Evolutionary conservation across 2,329 filamentous ascomycete species (phyloP).

Genomic region (Colletotrichum australisinense): DNA sequence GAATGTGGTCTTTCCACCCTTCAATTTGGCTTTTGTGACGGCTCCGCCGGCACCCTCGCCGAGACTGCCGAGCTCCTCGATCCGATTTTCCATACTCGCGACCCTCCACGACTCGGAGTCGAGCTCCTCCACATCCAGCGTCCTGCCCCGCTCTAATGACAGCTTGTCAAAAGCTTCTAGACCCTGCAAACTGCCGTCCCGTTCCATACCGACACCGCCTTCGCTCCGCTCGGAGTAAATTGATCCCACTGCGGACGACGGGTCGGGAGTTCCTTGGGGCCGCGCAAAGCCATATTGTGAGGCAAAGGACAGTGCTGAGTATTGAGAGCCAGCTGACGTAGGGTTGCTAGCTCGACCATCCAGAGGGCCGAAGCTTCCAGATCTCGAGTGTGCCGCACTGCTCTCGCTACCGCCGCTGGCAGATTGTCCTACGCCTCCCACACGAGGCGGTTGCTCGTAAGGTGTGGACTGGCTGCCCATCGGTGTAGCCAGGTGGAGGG

Average conservation of each 20-base stretch:
- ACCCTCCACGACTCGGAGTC: slow-evolving; percentile 97
- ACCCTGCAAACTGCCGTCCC: slow-evolving; percentile 83
- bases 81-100: slow-evolving; percentile 88
- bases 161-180: slow-evolving; percentile 84
- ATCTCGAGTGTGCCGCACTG: slow-evolving; percentile 82
- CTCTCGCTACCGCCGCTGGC: slow-evolving; percentile 84
- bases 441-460: slow-evolving; percentile 71
- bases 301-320: slow-evolving; percentile 85
- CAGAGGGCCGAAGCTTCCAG: slow-evolving; percentile 83
- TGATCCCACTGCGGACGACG: slow-evolving; percentile 87
- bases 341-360: slow-evolving; percentile 84
- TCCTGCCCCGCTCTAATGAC: slow-evolving; percentile 83
- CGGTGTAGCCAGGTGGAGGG: slow-evolving; percentile 86
- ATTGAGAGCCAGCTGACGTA: slow-evolving; percentile 88
- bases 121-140: slow-evolving; percentile 90
- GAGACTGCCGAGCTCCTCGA: slow-evolving; percentile 87
- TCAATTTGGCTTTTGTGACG: slow-evolving; percentile 90
- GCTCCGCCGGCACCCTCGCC: slow-evolving; percentile 97
- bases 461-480: slow-evolving; percentile 83
- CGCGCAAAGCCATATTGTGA: slow-evolving; percentile 76
- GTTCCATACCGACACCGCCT: slow-evolving; percentile 80
- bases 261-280: slow-evolving; percentile 80
- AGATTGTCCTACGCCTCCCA: slow-evolving; percentile 68
- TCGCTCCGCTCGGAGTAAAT: slow-evolving; percentile 86
- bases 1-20: slow-evolving; percentile 93